phyloP scores from a whole-genome alignment of 2,329 filamentous ascomycete species.

The Xylariaceae sp. region DNA sequence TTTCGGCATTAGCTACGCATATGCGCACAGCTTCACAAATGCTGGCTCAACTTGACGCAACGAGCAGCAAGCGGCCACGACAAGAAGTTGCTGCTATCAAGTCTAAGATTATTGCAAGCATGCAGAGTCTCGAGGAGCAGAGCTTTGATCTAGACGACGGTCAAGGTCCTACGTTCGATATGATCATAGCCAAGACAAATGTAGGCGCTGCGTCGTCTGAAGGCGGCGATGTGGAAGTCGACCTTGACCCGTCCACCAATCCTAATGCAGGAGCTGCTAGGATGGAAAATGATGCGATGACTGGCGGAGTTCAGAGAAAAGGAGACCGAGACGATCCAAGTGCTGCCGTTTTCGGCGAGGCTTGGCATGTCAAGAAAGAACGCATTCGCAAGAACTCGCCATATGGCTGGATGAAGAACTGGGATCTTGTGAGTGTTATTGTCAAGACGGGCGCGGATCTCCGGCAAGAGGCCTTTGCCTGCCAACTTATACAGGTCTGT shows the following conservation, averaged over 20 bases:
- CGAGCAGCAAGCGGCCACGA: conserved; percentile 73
- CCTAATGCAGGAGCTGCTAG: conserved; percentile 71
- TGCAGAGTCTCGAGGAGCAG: conserved; percentile 83
- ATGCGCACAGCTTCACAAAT: conserved; percentile 87
- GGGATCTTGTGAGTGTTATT: conserved; percentile 83
- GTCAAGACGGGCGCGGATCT: conserved; percentile 83
- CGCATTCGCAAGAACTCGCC: conserved; percentile 78
- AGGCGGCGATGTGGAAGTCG: conserved; percentile 28
- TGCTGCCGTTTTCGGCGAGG: conserved; percentile 81
- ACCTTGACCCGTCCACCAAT: conserved; percentile 51
- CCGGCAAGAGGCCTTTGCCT: conserved; percentile 81
- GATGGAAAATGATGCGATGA: conserved; percentile 89
- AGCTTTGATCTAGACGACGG: conserved; percentile 73
- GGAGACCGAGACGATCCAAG: conserved; percentile 82
- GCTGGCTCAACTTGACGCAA: conserved; percentile 78
- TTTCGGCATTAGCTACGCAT: conserved; percentile 77
- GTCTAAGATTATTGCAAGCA: conserved; percentile 83
- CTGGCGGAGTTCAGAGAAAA: conserved; percentile 73
- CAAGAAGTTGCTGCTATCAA: conserved; percentile 80
- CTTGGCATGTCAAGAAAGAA: conserved; percentile 80
- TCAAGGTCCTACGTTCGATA: conserved; percentile 73
- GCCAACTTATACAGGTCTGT: conserved; percentile 77
- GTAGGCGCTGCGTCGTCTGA: conserved; percentile 39
- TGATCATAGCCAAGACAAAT: conserved; percentile 71
- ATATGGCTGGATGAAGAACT: conserved; percentile 86